These are phyloP conservation scores for Oxytropis ochrocephala DNA, from an alignment of 306 rosid genomes.

Conservation along the genomic window DNA sequence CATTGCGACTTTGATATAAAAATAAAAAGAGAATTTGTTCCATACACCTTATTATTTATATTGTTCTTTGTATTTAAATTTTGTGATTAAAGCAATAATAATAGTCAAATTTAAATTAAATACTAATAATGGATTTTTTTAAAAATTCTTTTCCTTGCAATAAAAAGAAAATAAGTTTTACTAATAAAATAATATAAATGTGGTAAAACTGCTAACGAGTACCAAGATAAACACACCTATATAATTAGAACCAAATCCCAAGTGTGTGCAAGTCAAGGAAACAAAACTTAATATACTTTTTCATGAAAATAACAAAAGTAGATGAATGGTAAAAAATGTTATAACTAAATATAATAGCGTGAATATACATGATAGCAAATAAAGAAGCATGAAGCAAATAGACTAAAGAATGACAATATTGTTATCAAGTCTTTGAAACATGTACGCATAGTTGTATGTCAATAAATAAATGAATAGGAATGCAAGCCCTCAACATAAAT, in stretches of 20 bases:
- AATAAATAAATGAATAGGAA: constrained; percentile 14
- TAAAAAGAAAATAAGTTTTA: too few relatives aligned
- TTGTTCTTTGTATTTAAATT: too few relatives aligned
- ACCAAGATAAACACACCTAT: too few relatives aligned
- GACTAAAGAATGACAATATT: background rate
- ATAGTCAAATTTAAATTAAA: too few relatives aligned
- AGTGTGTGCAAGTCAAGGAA: constrained; percentile 98
- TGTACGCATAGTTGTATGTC: background rate
- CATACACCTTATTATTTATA: too few relatives aligned
- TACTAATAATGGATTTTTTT: too few relatives aligned
- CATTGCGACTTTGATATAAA: too few relatives aligned
- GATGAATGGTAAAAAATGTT: background rate
- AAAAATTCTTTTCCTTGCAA: too few relatives aligned
- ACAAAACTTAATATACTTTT: constrained; percentile 6
- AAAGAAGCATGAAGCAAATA: background rate
- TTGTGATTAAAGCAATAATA: too few relatives aligned
- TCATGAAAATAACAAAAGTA: background rate
- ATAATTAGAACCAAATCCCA: constrained; percentile 99
- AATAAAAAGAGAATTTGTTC: too few relatives aligned
- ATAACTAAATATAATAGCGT: background rate
- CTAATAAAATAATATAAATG: too few relatives aligned
- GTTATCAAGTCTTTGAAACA: background rate
- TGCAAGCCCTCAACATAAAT: background rate
- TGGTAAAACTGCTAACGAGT: too few relatives aligned
- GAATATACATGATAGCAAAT: constrained; percentile 3